Evolutionary conservation across 2,329 filamentous ascomycete genomes (phyloP).

Genomic region (Apiospora koreana): DNA sequence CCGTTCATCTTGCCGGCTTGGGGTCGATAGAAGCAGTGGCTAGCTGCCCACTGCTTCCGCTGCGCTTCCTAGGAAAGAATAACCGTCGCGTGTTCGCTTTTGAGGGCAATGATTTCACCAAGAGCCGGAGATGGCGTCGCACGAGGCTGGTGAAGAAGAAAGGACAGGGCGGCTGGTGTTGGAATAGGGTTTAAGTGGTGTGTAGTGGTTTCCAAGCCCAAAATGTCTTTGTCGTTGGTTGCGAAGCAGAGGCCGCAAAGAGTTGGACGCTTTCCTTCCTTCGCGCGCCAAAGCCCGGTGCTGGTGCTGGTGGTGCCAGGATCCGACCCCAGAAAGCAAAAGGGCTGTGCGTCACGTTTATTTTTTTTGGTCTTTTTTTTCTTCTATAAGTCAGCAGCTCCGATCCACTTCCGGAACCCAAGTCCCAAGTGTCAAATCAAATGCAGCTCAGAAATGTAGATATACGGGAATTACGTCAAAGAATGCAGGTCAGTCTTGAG

Average conservation of each 20-base stretch:
- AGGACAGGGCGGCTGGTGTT: not conserved
- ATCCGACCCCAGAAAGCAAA: not conserved
- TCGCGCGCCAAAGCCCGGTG: not conserved
- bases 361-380: not conserved
- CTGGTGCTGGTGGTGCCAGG: not conserved
- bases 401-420: conserved; percentile 24
- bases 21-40: conserved; percentile 33
- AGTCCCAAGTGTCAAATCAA: conserved; percentile 8
- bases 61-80: conserved; percentile 12
- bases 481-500: not conserved
- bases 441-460: conserved; percentile 3
- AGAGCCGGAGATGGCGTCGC: not conserved
- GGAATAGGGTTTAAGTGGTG: conserved; percentile 4
- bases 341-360: conserved; percentile 12
- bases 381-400: conserved; percentile 18
- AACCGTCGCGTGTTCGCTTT: conserved; percentile 5
- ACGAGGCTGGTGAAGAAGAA: not conserved
- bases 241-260: conserved; percentile 1
- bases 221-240: conserved; percentile 4
- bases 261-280: not conserved
- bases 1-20: conserved; percentile 76
- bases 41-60: conserved; percentile 31
- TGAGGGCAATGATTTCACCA: not conserved
- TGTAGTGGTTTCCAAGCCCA: not conserved
- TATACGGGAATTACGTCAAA: not conserved